phyloP scores from a whole-genome alignment of 768 basidiomycete genomes.

The Amanita jacksonii region DNA sequence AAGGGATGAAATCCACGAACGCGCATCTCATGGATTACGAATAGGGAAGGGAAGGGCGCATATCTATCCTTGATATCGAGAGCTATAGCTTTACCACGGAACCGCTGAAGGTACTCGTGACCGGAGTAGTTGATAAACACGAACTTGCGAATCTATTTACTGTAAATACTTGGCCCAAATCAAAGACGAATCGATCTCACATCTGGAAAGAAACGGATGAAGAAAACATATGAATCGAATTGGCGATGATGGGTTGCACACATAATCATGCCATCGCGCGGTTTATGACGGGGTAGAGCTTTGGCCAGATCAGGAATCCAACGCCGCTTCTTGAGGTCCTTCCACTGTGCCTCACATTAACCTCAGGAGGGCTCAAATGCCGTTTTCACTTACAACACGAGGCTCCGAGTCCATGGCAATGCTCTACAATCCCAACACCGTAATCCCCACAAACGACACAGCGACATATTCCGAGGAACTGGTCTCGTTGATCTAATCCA shows the following conservation, averaged over 20 bases:
- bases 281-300: background rate
- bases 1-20: conserved; percentile 24
- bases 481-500: conserved; percentile 5
- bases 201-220: background rate
- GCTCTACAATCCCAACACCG: background rate
- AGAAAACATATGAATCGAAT: background rate
- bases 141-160: conserved; percentile 15
- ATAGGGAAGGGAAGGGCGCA: conserved; percentile 21
- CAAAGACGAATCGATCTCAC: background rate
- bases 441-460: conserved; percentile 3
- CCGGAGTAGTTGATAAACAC: conserved; percentile 23
- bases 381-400: background rate
- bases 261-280: background rate
- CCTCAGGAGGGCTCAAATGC: background rate
- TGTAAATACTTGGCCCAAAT: conserved; percentile 9
- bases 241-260: background rate
- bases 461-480: background rate
- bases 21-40: conserved; percentile 28
- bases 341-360: background rate
- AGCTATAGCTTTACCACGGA: conserved; percentile 24
- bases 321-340: background rate
- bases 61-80: conserved; percentile 14
- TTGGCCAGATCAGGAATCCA: background rate
- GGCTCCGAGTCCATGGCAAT: background rate
- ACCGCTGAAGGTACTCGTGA: conserved; percentile 8